Evolutionary conservation across 257 asterid species (phyloP).

Genomic region (Nicotiana attenuata): DNA sequence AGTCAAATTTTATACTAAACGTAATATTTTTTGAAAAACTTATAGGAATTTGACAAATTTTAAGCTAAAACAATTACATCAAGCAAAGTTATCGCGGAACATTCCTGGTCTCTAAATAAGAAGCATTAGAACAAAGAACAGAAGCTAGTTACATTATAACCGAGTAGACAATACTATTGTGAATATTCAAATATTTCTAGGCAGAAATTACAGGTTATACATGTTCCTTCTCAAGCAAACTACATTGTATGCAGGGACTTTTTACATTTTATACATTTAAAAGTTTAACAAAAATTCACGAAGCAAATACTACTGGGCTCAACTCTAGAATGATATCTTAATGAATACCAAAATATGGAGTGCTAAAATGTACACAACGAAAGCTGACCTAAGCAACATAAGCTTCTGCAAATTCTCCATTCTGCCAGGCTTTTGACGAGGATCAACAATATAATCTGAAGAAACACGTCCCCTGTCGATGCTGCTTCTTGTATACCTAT

Average conservation of each 20-base stretch:
- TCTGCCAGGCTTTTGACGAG: constrained; percentile 58
- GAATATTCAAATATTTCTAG: not conserved
- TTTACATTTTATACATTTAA: not conserved
- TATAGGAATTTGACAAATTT: not conserved
- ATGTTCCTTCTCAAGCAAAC: not conserved
- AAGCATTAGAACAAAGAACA: too few species aligned
- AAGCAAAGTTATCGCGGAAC: too few species aligned
- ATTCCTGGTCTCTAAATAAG: too few species aligned
- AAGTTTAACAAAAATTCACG: not conserved
- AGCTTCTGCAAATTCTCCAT: constrained; percentile 64
- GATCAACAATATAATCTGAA: constrained; percentile 45
- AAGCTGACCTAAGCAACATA: constrained; percentile 83
- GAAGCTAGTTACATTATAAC: not conserved
- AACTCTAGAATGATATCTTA: constrained; percentile 58
- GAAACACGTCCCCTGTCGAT: constrained; percentile 37
- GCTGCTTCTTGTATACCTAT: constrained; percentile 57
- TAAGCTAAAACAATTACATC: too few species aligned
- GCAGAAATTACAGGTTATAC: not conserved
- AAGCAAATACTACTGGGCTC: not conserved
- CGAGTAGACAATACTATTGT: not conserved
- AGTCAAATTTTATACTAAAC: too few species aligned
- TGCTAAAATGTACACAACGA: constrained; percentile 65
- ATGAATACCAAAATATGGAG: constrained; percentile 82
- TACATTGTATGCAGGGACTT: not conserved
- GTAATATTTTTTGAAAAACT: not conserved